These are phyloP conservation scores for Leccinum cinnamomeum DNA, from an alignment of 1,284 basidiomycete species.

Conservation along the genomic window DNA sequence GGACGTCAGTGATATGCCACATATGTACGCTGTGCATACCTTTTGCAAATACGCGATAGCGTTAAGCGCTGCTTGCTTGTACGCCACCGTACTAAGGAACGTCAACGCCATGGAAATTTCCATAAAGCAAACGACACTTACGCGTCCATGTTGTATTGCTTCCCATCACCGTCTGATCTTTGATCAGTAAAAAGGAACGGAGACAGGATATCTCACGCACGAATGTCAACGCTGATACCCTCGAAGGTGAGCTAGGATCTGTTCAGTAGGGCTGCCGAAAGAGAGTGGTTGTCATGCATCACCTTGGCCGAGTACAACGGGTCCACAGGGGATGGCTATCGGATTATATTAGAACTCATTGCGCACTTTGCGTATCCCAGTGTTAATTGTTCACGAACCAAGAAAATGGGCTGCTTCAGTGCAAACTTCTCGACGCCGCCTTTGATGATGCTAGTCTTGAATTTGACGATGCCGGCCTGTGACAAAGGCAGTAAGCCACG, in stretches of 20 bases:
- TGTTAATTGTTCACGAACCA: slow-evolving; percentile 41
- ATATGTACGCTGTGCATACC: slow-evolving; percentile 40
- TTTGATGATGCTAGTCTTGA: slow-evolving; percentile 74
- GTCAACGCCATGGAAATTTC: not conserved
- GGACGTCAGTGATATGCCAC: not conserved
- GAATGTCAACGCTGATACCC: slow-evolving; percentile 71
- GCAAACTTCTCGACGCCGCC: slow-evolving; percentile 74
- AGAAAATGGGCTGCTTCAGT: slow-evolving; percentile 73
- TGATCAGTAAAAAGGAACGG: slow-evolving; percentile 1
- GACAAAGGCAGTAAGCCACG: not conserved
- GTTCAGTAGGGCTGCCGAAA: not conserved
- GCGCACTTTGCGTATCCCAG: not conserved
- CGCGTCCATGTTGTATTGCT: slow-evolving; percentile 79
- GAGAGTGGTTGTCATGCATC: not conserved
- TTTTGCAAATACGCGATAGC: slow-evolving; percentile 77
- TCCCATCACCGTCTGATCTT: slow-evolving; percentile 64
- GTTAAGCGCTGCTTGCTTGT: slow-evolving; percentile 77
- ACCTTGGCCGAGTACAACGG: slow-evolving; percentile 72
- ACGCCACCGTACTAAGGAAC: slow-evolving; percentile 50
- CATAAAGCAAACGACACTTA: slow-evolving; percentile 34
- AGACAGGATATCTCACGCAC: slow-evolving; percentile 37
- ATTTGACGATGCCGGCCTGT: slow-evolving; percentile 74
- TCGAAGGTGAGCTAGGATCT: slow-evolving; percentile 60
- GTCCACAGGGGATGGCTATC: slow-evolving; percentile 72
- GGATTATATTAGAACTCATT: not conserved